Conservation (phyloP, 2,329 filamentous ascomycete species). For the Alternaria triticina region DNA sequence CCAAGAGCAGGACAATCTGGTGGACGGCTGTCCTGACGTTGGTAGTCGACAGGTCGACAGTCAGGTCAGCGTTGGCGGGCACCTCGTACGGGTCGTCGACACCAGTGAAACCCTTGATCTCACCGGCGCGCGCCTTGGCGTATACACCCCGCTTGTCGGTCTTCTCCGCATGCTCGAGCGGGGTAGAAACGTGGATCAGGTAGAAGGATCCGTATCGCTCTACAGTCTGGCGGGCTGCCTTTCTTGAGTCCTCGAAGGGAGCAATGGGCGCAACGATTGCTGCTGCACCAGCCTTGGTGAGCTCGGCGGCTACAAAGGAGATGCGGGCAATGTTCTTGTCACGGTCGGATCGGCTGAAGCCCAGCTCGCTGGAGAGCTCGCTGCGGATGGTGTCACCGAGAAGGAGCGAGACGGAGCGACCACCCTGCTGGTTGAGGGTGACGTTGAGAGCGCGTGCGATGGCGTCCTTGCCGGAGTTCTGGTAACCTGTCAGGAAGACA, state of each 20-base stretch:
- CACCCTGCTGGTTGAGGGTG: conserved; percentile 96
- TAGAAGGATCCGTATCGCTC: conserved; percentile 91
- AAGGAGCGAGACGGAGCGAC: conserved; percentile 90
- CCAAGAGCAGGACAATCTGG: conserved; percentile 91
- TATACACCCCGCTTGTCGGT: conserved; percentile 95
- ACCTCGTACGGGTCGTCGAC: conserved; percentile 96
- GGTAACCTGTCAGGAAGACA: conserved; percentile 95
- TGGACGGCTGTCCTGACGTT: conserved; percentile 92
- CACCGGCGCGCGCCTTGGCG: conserved; percentile 78
- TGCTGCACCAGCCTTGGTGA: conserved; percentile 89
- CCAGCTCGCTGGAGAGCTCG: conserved; percentile 92
- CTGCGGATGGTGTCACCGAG: conserved; percentile 93
- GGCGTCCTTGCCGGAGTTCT: conserved; percentile 96
- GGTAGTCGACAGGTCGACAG: conserved; percentile 84
- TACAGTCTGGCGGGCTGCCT: conserved; percentile 81
- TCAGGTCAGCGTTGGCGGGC: conserved; percentile 80
- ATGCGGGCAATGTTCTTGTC: conserved; percentile 96
- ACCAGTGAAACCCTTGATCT: conserved; percentile 98
- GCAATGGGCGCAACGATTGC: conserved; percentile 97
- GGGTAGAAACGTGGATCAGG: conserved; percentile 92
- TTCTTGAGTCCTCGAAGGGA: conserved; percentile 80
- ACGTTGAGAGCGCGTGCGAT: conserved; percentile 95
- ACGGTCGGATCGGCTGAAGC: conserved; percentile 91
- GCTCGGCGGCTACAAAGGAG: conserved; percentile 92
- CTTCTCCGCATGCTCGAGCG: conserved; percentile 91